These are phyloP conservation scores for Salpingoeca rosetta DNA, from an alignment of 78 protist genomes.

Conservation along the genomic window DNA sequence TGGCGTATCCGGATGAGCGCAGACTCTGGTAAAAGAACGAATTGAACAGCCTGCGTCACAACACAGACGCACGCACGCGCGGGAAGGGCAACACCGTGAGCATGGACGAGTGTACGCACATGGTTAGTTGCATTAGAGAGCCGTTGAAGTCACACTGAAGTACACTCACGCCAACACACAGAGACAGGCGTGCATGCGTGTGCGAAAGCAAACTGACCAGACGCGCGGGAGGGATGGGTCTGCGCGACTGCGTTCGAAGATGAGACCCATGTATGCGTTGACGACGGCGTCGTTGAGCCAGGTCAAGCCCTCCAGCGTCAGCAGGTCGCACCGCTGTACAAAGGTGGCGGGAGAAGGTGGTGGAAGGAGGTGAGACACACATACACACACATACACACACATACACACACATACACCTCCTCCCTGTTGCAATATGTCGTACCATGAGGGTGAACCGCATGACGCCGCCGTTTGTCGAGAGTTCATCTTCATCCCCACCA, in stretches of 20 bases:
- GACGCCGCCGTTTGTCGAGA: too few species aligned
- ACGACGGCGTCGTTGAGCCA: neutral
- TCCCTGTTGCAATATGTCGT: too few species aligned
- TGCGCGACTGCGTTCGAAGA: neutral
- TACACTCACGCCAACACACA: neutral
- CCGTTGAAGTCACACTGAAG: neutral
- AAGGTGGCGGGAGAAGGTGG: too few species aligned
- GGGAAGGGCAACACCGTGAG: too few species aligned
- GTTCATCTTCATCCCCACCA: too few species aligned
- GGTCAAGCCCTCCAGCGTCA: neutral
- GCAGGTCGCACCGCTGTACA: neutral
- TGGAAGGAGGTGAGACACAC: too few species aligned
- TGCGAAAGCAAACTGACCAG: neutral
- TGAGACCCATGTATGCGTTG: neutral
- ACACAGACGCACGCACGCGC: neutral
- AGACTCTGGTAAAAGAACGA: neutral
- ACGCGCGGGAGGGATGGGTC: neutral
- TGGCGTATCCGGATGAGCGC: neutral
- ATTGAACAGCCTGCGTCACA: neutral
- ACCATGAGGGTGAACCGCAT: too few species aligned
- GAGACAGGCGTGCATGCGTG: too few species aligned
- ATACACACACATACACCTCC: too few species aligned
- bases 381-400: too few species aligned
- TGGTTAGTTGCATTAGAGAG: too few species aligned
- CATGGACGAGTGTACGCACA: too few species aligned